Conservation (phyloP, 306 rosid genomes). For the Lotus japonicus region DNA sequence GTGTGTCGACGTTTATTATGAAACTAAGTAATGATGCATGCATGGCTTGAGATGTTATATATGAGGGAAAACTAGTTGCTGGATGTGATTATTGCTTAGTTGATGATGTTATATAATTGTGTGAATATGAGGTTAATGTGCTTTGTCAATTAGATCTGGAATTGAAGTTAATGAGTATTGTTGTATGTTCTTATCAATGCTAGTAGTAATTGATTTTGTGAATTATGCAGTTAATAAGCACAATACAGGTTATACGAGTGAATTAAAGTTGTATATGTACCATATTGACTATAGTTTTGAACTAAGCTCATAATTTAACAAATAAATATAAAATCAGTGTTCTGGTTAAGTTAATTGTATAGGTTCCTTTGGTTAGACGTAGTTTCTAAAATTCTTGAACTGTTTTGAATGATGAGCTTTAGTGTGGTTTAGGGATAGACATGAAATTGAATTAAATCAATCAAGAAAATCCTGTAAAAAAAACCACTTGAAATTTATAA, state of each 20-base stretch:
- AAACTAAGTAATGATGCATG: too few relatives aligned
- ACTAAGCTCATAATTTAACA: background rate
- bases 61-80: too few relatives aligned
- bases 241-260: background rate
- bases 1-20: too few relatives aligned
- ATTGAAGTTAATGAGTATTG: too few relatives aligned
- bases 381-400: background rate
- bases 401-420: background rate
- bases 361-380: background rate
- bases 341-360: background rate
- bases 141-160: too few relatives aligned
- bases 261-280: too few relatives aligned
- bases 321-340: background rate
- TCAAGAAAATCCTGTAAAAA: background rate
- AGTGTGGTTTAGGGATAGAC: background rate
- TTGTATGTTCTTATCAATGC: background rate
- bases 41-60: too few relatives aligned
- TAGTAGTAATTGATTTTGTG: background rate
- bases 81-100: too few relatives aligned
- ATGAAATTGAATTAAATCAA: background rate
- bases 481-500: background rate
- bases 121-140: too few relatives aligned
- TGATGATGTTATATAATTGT: too few relatives aligned
- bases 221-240: background rate
- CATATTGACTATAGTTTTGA: background rate